Conservation (phyloP, 2,329 filamentous ascomycete genomes). For the Diplocarpon rosae region DNA sequence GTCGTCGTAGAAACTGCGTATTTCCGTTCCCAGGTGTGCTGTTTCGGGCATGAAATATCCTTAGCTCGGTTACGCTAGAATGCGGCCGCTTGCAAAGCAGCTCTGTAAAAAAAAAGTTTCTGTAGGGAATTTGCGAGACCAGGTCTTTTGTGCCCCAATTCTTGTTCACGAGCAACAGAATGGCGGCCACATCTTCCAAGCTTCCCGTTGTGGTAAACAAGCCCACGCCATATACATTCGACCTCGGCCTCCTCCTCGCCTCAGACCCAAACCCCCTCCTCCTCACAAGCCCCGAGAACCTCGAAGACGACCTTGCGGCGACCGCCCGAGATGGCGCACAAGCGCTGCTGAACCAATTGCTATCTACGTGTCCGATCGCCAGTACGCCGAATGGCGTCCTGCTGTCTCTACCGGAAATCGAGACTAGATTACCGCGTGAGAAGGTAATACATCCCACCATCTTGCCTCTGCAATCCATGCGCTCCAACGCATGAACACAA, state of each 20-base stretch:
- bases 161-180: background rate
- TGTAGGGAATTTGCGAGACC: background rate
- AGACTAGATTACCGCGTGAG: constrained; percentile 72
- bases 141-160: background rate
- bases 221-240: constrained; percentile 84
- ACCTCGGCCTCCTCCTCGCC: constrained; percentile 76
- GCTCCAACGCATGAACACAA: no score
- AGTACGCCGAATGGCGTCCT: constrained; percentile 61
- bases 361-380: constrained; percentile 73
- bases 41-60: background rate
- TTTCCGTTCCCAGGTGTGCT: background rate
- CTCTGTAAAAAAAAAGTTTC: constrained; percentile 1
- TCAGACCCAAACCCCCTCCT: constrained; percentile 77
- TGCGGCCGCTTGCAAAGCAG: constrained; percentile 3
- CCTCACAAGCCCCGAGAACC: constrained; percentile 35
- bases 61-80: constrained; percentile 2
- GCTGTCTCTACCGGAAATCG: constrained; percentile 60
- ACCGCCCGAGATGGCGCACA: constrained; percentile 85
- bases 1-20: background rate
- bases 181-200: constrained; percentile 20
- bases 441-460: constrained; percentile 38
- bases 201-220: constrained; percentile 61
- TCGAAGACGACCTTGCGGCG: constrained; percentile 59
- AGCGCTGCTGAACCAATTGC: constrained; percentile 84
- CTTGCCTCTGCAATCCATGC: background rate